A percentile compares a stretch with the other conserved stretches of the same genome.
phyloP scores from a whole-genome alignment of 257 asterid genomes.

The Penstemon eatonii region DNA sequence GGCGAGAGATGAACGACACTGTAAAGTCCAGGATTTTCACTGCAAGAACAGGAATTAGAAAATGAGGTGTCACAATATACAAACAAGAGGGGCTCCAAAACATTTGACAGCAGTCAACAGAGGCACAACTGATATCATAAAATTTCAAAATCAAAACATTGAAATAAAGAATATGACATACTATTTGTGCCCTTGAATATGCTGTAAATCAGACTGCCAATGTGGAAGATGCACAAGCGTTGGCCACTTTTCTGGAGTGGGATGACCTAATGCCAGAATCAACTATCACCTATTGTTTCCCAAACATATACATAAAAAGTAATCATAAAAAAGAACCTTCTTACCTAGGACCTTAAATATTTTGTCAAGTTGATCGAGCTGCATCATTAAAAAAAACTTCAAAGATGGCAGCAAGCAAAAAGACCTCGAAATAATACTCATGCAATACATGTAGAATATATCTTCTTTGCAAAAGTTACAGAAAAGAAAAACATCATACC shows the following conservation, averaged over 20 bases:
- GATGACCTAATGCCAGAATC: constrained; percentile 72
- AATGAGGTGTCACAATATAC: constrained; percentile 6
- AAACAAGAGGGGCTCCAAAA: constrained; percentile 23
- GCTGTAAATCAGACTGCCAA: constrained; percentile 84
- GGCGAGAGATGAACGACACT: constrained; percentile 78
- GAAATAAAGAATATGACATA: constrained; percentile 40
- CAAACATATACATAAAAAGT: constrained; percentile 22
- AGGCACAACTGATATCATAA: constrained; percentile 21
- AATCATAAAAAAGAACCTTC: constrained; percentile 32
- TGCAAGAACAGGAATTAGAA: constrained; percentile 36
- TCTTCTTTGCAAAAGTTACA: constrained; percentile 21
- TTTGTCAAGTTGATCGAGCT: constrained; percentile 99
- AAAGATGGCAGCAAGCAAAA: constrained; percentile 26
- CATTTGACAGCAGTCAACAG: constrained; percentile 19
- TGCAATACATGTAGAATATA: constrained; percentile 8
- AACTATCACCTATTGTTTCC: constrained; percentile 23
- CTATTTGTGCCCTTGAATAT: constrained; percentile 93
- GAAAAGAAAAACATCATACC: constrained; percentile 43
- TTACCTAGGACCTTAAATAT: constrained; percentile 95
- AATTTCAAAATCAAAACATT: neutral
- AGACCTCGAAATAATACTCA: constrained; percentile 9
- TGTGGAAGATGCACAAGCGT: constrained; percentile 87
- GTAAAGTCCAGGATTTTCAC: constrained; percentile 90
- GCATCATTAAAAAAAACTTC: constrained; percentile 39
- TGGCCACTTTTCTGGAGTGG: constrained; percentile 96